Conservation (phyloP, 2,329 filamentous ascomycete species). For the Lachnellula cervina region DNA sequence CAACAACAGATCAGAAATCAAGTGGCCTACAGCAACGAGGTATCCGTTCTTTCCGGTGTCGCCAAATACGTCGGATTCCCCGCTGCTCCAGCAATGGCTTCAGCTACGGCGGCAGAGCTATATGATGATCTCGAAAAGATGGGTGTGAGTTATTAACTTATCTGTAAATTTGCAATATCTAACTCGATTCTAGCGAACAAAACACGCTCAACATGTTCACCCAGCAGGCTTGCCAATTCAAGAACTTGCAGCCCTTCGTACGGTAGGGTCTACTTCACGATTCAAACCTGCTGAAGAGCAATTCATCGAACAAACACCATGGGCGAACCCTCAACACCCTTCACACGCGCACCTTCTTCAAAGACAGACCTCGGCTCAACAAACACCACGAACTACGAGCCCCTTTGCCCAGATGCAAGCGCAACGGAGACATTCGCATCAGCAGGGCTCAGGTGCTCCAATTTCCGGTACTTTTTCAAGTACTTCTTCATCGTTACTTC, state of each 20-base stretch:
- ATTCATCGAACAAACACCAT: conserved; percentile 83
- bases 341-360: conserved; percentile 47
- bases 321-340: conserved; percentile 84
- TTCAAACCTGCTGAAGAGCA: conserved; percentile 70
- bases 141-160: conserved; percentile 56
- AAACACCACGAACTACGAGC: conserved; percentile 34
- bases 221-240: conserved; percentile 26
- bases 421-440: conserved; percentile 37
- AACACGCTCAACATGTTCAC: conserved; percentile 20
- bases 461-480: conserved; percentile 32
- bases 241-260: conserved; percentile 30
- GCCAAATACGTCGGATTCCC: conserved; percentile 97
- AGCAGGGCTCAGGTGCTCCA: conserved; percentile 26
- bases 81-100: conserved; percentile 78
- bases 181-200: conserved; percentile 24
- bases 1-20: conserved; percentile 79
- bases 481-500: conserved; percentile 17
- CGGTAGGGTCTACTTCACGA: conserved; percentile 28
- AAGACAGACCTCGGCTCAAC: conserved; percentile 37
- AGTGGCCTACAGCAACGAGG: conserved; percentile 89
- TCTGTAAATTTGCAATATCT: conserved; percentile 5
- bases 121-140: conserved; percentile 88
- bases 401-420: conserved; percentile 29
- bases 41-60: conserved; percentile 82
- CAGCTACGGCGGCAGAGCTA: conserved; percentile 66